phyloP scores from a whole-genome alignment of 1,284 basidiomycete genomes.

The Malassezia furfur region DNA sequence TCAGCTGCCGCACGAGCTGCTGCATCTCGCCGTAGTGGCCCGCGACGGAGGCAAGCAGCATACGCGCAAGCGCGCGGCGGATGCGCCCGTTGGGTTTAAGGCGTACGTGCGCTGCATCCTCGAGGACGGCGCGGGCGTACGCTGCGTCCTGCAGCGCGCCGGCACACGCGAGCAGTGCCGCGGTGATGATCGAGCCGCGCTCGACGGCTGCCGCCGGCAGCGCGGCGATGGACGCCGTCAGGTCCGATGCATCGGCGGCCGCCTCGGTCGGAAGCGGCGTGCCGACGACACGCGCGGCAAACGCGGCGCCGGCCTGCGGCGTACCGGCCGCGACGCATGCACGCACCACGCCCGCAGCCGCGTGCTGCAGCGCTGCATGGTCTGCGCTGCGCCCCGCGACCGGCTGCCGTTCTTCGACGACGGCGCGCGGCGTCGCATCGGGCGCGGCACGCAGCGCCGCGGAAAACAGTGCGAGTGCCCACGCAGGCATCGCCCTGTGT shows the following conservation, averaged over 20 bases:
- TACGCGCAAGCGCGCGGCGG: conserved; percentile 9
- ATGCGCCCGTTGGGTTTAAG: conserved; percentile 9
- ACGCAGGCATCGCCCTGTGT: not conserved
- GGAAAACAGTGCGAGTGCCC: conserved; percentile 1
- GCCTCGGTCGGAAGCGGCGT: not conserved
- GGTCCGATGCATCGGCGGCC: not conserved
- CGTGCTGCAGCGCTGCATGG: conserved; percentile 6
- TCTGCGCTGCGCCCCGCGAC: not conserved
- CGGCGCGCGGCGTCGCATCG: not conserved
- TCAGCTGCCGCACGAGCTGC: not conserved
- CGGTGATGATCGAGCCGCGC: conserved; percentile 2
- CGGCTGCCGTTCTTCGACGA: conserved; percentile 4
- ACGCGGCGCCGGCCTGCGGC: not conserved
- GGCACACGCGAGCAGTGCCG: conserved; percentile 12
- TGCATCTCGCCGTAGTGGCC: conserved; percentile 8
- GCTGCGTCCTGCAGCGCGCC: not conserved
- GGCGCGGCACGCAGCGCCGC: not conserved
- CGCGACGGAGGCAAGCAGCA: conserved; percentile 3
- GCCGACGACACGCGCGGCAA: conserved; percentile 9
- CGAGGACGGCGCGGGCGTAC: not conserved
- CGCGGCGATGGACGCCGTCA: not conserved
- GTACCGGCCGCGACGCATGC: not conserved
- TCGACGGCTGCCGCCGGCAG: not conserved
- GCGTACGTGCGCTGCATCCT: not conserved
- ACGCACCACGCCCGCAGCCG: conserved; percentile 5